Base-by-base conservation (phyloP, 306 rosid species). In the Casuarina glauca region DNA sequence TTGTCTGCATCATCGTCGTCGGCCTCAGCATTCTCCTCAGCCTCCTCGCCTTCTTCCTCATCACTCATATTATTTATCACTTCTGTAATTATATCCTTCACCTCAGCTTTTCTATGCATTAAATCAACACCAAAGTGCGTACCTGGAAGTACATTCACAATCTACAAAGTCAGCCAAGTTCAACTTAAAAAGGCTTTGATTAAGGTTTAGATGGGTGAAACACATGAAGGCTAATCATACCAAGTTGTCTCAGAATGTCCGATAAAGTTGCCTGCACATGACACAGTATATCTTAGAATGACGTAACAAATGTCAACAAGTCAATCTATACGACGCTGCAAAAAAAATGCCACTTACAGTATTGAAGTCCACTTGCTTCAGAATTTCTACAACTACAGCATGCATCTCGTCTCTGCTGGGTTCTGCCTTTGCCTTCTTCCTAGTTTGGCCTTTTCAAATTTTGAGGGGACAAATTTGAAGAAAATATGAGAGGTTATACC, bases 21-120 rank as follows among this genome's bases (percentile, higher is more conserved):
- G 12, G 69, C 88, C 64, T 79, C 90, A 2, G 66, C 91, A 42
- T 81, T 86, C 45, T 85, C 86, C 63, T 88, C 94, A 1, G 78
- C 94, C 54, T 91, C 97, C 78, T 89, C 93, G 15, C 83, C 92
- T 35, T 86, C 97, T 87, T 95, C 99, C 75, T 91, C 99, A 57
- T 96, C 99, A 70, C 94, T 86, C 97, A 96, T 96, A 87, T 84
- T 93, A 78, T 90, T 93, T 77, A 96, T 96, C 74, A 96, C 97
- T 12, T 96, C 98, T n/a, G 99, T 96, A 69, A 96, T 96, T 78
- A 96, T 90, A 62, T 89, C 94, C 86, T 96, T 96, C 81, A 96
- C 98, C 90, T 96, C 97, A 1, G 93, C 87, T 82, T 96, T 96
- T 88, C 98, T 90, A 83, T 96, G 98, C 99, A 96, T 93, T 83